These are phyloP conservation scores for Syzygium grande DNA, from an alignment of 345 rosid species.

Conservation along the genomic window DNA sequence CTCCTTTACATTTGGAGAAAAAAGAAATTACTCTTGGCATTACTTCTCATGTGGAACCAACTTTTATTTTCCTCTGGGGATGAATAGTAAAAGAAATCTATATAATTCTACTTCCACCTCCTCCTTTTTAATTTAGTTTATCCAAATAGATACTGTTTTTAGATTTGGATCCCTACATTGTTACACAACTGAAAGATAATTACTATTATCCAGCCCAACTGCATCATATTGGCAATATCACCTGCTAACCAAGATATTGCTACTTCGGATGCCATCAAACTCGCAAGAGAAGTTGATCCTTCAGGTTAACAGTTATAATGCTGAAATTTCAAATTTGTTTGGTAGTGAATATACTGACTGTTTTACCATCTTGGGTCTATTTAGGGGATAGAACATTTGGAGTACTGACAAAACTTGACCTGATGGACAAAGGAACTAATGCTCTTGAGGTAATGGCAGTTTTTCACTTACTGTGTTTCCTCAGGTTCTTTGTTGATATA, in stretches of 20 bases:
- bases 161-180: neutral
- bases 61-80: neutral
- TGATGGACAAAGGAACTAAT: conserved; percentile 99
- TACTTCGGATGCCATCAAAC: conserved; percentile 97
- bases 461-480: conserved; percentile 1
- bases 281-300: conserved; percentile 99
- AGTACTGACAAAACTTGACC: conserved; percentile 93
- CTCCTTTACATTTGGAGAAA: neutral
- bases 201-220: conserved; percentile 71
- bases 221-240: conserved; percentile 96
- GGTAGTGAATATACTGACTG: neutral
- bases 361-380: conserved; percentile 1
- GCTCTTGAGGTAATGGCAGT: conserved; percentile 61
- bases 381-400: conserved; percentile 98
- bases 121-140: neutral
- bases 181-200: neutral
- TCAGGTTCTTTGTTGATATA: neutral
- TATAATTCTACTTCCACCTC: neutral
- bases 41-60: neutral
- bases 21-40: neutral
- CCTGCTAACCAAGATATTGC: conserved; percentile 99
- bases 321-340: neutral
- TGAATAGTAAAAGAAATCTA: neutral
- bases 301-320: conserved; percentile 39
- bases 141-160: neutral